A percentile compares a stretch with the other conserved stretches of the same genome.
Evolutionary conservation across 1,284 basidiomycete genomes (phyloP).

Genomic region (Rhodotorula sp.): DNA sequence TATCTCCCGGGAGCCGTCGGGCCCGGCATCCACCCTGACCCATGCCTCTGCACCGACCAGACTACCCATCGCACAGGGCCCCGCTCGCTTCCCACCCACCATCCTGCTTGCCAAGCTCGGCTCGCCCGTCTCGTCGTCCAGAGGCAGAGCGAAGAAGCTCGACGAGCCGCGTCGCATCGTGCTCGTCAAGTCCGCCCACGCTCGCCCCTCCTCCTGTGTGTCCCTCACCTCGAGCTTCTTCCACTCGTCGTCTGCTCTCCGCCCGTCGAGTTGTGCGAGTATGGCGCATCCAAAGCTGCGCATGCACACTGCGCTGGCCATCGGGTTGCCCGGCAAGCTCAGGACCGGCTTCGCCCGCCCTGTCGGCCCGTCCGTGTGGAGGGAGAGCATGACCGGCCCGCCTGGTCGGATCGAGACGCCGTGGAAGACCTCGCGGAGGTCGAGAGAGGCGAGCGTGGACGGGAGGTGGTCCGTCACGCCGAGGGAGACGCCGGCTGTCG

Average conservation of each 20-base stretch:
- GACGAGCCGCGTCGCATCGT: background rate
- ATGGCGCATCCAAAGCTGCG: constrained; percentile 3
- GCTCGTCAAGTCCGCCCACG: background rate
- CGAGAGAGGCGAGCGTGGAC: constrained; percentile 1
- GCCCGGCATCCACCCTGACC: background rate
- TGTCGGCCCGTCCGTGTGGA: background rate
- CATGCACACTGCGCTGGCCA: constrained; percentile 15
- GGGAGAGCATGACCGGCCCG: constrained; percentile 8
- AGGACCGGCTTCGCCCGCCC: constrained; percentile 1
- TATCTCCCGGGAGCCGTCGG: background rate
- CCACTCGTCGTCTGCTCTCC: background rate
- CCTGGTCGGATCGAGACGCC: constrained; percentile 16
- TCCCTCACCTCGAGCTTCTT: background rate
- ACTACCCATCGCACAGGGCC: constrained; percentile 8
- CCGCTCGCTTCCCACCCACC: background rate
- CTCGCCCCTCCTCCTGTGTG: background rate
- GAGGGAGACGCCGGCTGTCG: constrained; percentile 19
- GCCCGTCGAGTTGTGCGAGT: background rate
- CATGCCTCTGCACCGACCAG: constrained; percentile 2
- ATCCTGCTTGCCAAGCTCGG: background rate
- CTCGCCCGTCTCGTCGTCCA: background rate
- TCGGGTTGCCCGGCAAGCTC: constrained; percentile 17
- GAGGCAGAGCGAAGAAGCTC: constrained; percentile 12
- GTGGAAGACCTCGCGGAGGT: background rate
- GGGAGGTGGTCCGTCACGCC: constrained; percentile 17